These are phyloP conservation scores for Carex scoparia DNA, from an alignment of 176 grass and related monocot species.

Conservation along the genomic window DNA sequence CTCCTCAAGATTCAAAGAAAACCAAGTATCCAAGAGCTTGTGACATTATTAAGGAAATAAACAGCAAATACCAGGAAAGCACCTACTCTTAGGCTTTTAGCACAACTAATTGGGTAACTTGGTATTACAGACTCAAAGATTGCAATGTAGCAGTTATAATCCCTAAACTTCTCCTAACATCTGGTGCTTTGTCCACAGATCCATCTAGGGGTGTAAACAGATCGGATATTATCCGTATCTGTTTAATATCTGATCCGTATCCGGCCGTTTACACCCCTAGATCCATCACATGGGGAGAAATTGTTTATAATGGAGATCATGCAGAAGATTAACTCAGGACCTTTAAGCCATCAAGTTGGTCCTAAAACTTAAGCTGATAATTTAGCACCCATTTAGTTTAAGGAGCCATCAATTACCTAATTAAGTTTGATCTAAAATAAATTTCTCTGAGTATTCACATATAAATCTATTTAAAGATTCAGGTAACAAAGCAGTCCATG, in stretches of 20 bases:
- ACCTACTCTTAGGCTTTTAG: constrained; percentile 15
- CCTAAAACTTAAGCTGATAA: not conserved
- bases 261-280: not conserved
- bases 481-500: not conserved
- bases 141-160: constrained; percentile 22
- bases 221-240: too few relatives aligned
- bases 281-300: not conserved
- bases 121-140: not conserved
- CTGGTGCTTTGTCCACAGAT: not conserved
- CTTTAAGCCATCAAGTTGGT: not conserved
- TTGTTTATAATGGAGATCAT: not conserved
- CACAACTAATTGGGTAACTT: not conserved
- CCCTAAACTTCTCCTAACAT: not conserved
- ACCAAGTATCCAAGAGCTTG: constrained; percentile 3
- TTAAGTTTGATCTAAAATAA: not conserved
- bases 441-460: not conserved
- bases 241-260: too few relatives aligned
- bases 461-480: not conserved
- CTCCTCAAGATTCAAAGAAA: not conserved
- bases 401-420: not conserved
- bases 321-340: not conserved
- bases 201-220: too few relatives aligned
- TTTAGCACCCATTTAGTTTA: not conserved
- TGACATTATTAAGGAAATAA: not conserved
- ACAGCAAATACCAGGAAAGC: not conserved